Evolutionary conservation across 495 filamentous ascomycete genomes (phyloP).

Genomic region (Xylaria intraflava): DNA sequence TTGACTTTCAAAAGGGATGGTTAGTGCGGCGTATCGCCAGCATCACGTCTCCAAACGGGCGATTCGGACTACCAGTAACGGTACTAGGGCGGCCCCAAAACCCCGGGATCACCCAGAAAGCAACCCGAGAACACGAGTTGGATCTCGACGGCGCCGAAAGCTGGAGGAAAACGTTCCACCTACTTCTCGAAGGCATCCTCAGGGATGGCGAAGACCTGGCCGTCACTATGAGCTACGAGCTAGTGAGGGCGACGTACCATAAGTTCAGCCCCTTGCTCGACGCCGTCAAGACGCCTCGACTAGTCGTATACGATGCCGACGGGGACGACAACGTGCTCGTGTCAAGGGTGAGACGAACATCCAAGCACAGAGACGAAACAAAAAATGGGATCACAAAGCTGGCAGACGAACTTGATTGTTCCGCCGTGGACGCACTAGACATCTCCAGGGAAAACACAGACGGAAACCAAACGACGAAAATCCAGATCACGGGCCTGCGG

Average conservation of each 20-base stretch:
- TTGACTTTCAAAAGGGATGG: slow-evolving; percentile 30
- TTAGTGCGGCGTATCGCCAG: slow-evolving; percentile 29
- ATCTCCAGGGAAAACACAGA: neutral
- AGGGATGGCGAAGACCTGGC: slow-evolving; percentile 43
- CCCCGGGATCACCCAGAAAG: neutral
- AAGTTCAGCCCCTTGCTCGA: slow-evolving; percentile 34
- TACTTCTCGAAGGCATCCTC: slow-evolving; percentile 36
- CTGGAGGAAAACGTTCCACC: slow-evolving; percentile 43
- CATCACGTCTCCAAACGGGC: slow-evolving; percentile 30
- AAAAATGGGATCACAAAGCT: neutral
- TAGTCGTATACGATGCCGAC: slow-evolving; percentile 32
- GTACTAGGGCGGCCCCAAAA: slow-evolving; percentile 17
- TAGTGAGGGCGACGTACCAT: slow-evolving; percentile 32
- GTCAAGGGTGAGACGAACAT: slow-evolving; percentile 7
- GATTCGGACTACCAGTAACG: slow-evolving; percentile 32
- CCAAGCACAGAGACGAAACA: neutral
- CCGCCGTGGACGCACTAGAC: neutral
- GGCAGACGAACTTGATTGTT: neutral
- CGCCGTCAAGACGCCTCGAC: slow-evolving; percentile 27
- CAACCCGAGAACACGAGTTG: neutral
- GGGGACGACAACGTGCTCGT: slow-evolving; percentile 33
- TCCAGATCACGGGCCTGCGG: slow-evolving; percentile 28
- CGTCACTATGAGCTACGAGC: slow-evolving; percentile 35
- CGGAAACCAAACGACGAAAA: neutral
- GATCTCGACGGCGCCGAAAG: slow-evolving; percentile 20